Base-by-base conservation (phyloP, 768 basidiomycete species). In the Macrolepiota fuliginosa region DNA sequence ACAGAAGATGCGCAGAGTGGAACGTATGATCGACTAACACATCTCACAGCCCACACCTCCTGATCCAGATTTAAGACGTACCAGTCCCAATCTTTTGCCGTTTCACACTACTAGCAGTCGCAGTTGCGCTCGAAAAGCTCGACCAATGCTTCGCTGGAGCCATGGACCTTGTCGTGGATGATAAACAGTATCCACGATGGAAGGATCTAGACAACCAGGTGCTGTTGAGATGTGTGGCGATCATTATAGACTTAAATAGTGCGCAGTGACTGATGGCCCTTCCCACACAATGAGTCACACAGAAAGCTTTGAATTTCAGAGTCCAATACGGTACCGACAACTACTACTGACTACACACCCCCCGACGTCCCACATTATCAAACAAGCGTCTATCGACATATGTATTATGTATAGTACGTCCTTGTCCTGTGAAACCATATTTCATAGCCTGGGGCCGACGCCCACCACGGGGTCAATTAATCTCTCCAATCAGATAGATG, bases 21-120 rank as follows among this genome's bases (percentile, higher is more conserved):
- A 45, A 45, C 15, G 51, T 25, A 22, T 37, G 7, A 13, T 25
- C 53, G 36, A 47, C 37, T 53, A 54, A 45, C 42, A 45, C 42
- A n/a, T 66, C 62, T 58, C 57, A 58, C 46, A 52, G 45, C 49
- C 12, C 42, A 57, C 61, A 58, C 58, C 61, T 61, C 7, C 39
- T 40, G 52, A 45, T 51, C 40, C 36, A 58, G 42, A 55, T 52
- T 40, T 58, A 49, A 62, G 27, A 71, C 74, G 62, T 68, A 73
- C 73, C 68, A 51, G 39, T 27, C 55, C 63, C 65, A 36, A 68
- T 70, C 64, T 72, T 76, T 58, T 74, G 75, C 27, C 73, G 69
- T 62, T 77, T 76, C 25, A 58, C 11, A 67, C 68, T 54, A 65
- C 68, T 61, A 65, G 70, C 51, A 66, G 66, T 51, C 39, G 64